A percentile compares a stretch with the other conserved stretches of the same genome.
phyloP scores from a whole-genome alignment of 1,139 yeast genomes.

The Yamadazyma oceani region DNA sequence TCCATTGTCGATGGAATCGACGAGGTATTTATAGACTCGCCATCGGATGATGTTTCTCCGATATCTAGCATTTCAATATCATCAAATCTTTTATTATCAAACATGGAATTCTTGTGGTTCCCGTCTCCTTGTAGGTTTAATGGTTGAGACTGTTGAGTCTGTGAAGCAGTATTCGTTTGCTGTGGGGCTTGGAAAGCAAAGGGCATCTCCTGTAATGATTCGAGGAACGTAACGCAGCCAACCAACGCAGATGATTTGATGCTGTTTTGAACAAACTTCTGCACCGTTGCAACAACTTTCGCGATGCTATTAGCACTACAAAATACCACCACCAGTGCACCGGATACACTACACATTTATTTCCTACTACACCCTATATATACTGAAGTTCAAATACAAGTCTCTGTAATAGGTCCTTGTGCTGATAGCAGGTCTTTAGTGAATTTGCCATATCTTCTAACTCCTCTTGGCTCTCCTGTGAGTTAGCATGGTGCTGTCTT shows the following conservation, averaged over 20 bases:
- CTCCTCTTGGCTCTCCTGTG: constrained; percentile 6
- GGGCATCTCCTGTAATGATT: no score
- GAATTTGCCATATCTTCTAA: constrained; percentile 8
- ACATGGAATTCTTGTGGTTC: background rate
- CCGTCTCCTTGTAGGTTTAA: background rate
- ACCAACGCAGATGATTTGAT: no score
- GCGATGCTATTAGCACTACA: no score
- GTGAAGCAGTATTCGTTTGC: background rate
- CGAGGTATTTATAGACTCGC: constrained; percentile 30
- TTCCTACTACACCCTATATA: constrained; percentile 2
- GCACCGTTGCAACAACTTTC: no score
- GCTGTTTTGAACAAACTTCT: no score
- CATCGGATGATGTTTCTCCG: constrained; percentile 38
- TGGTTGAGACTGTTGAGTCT: no score
- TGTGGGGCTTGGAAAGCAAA: no score
- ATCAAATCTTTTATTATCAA: constrained; percentile 23
- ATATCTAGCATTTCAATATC: constrained; percentile 50
- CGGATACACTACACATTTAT: no score
- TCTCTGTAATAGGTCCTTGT: constrained; percentile 15
- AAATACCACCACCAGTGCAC: no score
- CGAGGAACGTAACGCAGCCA: no score
- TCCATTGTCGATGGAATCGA: constrained; percentile 17
- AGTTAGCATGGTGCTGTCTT: constrained; percentile 1
- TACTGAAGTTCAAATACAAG: constrained; percentile 15
- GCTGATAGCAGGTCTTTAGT: constrained; percentile 16